Evolutionary conservation across 2,329 filamentous ascomycete genomes (phyloP).

Genomic region (Alternaria arbusti): DNA sequence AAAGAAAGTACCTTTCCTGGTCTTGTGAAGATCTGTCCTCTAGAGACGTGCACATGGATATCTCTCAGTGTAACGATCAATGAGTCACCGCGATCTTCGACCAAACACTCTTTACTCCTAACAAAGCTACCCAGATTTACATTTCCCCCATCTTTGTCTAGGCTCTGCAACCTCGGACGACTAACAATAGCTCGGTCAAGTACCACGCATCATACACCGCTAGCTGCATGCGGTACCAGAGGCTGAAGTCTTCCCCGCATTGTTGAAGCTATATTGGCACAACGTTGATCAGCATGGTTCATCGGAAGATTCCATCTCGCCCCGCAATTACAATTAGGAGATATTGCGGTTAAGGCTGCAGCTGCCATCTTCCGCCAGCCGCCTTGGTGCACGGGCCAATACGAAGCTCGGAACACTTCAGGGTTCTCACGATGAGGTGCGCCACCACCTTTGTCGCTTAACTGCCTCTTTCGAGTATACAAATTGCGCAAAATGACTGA

Average conservation of each 20-base stretch:
- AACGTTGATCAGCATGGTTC: not conserved
- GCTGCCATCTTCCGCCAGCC: not conserved
- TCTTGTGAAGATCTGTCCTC: not conserved
- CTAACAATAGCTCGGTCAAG: not conserved
- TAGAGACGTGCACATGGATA: not conserved
- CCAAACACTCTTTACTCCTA: rapidly evolving
- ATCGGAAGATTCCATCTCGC: not conserved
- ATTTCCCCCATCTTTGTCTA: not conserved
- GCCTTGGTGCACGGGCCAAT: not conserved
- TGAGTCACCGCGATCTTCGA: not conserved
- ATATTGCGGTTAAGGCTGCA: slow-evolving; percentile 1
- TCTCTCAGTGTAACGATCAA: not conserved
- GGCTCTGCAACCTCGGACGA: not conserved
- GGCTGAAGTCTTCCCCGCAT: not conserved
- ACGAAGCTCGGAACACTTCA: not conserved
- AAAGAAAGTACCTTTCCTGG: not conserved
- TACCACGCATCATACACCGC: not conserved
- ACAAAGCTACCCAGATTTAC: not conserved
- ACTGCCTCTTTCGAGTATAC: not conserved
- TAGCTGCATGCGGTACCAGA: not conserved
- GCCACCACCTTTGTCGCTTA: not conserved
- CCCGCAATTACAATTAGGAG: not conserved
- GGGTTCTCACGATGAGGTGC: not conserved
- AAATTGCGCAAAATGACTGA: not conserved
- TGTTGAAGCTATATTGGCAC: not conserved